A percentile compares a stretch with the other conserved stretches of the same genome.
These are phyloP conservation scores for Lachancea fermentati DNA, from an alignment of 805 yeast genomes.

Conservation along the genomic window DNA sequence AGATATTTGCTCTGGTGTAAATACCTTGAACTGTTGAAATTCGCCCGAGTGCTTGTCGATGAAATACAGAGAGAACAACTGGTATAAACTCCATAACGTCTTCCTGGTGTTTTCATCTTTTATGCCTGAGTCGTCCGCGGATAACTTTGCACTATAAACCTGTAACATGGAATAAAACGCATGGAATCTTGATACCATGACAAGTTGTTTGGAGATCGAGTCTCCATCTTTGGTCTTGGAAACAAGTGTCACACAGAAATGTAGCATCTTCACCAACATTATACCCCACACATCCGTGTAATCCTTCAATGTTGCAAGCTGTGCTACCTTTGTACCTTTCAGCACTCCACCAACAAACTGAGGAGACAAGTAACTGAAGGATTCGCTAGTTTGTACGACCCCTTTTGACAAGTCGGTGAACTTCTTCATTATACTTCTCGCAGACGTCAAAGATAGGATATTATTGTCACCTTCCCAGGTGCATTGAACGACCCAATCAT, in stretches of 20 bases:
- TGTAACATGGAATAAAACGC: slow-evolving; percentile 36
- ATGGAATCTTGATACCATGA: slow-evolving; percentile 37
- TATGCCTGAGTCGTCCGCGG: slow-evolving; percentile 19
- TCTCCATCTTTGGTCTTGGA: slow-evolving; percentile 29
- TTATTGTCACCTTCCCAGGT: slow-evolving; percentile 99
- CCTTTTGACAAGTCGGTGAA: slow-evolving; percentile 36
- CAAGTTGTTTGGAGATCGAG: slow-evolving; percentile 35
- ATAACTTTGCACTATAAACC: slow-evolving; percentile 26
- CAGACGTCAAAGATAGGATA: slow-evolving; percentile 76
- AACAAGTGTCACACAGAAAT: slow-evolving; percentile 24
- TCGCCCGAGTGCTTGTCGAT: slow-evolving; percentile 67
- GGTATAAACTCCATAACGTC: slow-evolving; percentile 49
- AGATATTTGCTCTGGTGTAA: slow-evolving; percentile 45
- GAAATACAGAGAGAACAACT: slow-evolving; percentile 57
- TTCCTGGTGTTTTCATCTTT: slow-evolving; percentile 36
- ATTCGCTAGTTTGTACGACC: slow-evolving; percentile 29
- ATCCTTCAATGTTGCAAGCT: slow-evolving; percentile 28
- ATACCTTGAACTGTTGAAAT: slow-evolving; percentile 59
- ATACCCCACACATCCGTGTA: slow-evolving; percentile 32
- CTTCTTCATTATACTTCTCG: slow-evolving; percentile 56
- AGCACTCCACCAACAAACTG: slow-evolving; percentile 22
- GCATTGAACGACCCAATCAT: slow-evolving; percentile 96
- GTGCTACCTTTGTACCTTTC: slow-evolving; percentile 20
- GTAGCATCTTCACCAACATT: slow-evolving; percentile 24
- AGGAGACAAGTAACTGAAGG: slow-evolving; percentile 28